Percentiles rank a stretch among this genome's conserved stretches.
Evolutionary conservation across 1,284 basidiomycete species (phyloP).

Genomic region (Puccinia triticina): DNA sequence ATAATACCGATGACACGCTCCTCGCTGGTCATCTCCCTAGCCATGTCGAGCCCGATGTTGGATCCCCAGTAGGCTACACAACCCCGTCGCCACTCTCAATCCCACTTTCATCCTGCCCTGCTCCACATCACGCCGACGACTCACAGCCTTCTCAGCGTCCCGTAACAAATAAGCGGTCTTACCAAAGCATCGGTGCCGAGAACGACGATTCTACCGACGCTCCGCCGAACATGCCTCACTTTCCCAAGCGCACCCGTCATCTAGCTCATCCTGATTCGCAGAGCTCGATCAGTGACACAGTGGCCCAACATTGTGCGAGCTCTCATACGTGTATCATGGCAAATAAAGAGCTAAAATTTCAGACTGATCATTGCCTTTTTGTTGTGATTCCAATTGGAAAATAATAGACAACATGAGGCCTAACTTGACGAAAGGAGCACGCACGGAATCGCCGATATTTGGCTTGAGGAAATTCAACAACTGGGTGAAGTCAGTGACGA

Average conservation of each 20-base stretch:
- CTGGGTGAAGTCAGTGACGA: conserved; percentile 95
- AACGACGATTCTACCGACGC: neutral
- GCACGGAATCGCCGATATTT: conserved; percentile 90
- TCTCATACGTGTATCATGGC: neutral
- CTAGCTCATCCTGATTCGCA: neutral
- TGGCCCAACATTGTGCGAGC: conserved; percentile 46
- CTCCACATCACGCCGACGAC: neutral
- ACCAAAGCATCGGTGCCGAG: neutral
- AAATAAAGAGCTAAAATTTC: neutral
- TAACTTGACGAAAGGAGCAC: conserved; percentile 81
- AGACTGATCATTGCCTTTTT: neutral
- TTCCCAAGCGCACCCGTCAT: neutral
- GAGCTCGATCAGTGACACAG: conserved; percentile 25
- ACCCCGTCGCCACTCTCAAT: conserved; percentile 38
- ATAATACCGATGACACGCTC: neutral
- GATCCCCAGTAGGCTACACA: conserved; percentile 15
- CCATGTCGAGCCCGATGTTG: neutral
- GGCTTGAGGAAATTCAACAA: conserved; percentile 98
- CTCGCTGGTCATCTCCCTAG: neutral
- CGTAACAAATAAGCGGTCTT: neutral
- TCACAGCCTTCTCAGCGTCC: neutral
- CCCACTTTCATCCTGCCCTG: neutral
- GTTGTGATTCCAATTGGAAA: neutral
- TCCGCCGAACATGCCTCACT: neutral
- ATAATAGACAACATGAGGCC: conserved; percentile 83